Base-by-base conservation (phyloP, 345 rosid species). In the Eucalyptus globulus region DNA sequence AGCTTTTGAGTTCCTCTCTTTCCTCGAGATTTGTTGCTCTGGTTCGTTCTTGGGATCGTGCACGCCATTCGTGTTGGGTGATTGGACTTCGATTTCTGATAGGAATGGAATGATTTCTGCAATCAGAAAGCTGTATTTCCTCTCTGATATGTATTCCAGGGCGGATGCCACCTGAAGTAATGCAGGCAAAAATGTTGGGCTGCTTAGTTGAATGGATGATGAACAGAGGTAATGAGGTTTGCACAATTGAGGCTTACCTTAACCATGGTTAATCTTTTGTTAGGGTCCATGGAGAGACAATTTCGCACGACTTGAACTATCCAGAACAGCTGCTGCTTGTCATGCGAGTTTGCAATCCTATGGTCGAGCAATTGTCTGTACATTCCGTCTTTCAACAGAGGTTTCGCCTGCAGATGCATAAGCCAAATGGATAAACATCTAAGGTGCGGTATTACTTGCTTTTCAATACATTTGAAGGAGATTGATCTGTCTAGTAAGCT, bases 211-310 rank as follows among this genome's bases (percentile, higher is more conserved):
- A 51, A 24, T 37, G 21, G 43, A 11, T 14, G 60, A 14, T 37
- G 49, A 22, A n/a, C 40, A 49, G 11, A 15, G 49, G 34, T 34
- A 50, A 51, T 5, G 40, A 54, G 16, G 21, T 51, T 24, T 12
- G 56, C 8, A 15, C 8, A 34, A 56, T 24, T 87, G 85, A 58
- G 58, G 80, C 89, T 89, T 86, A 93, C 95, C 93, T 88, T 51
- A 21, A 92, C 90, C 91, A 92, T 89, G 49, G 90, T 17, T 80
- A 93, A 87, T 90, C 94, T 90, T 89, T 90, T 91, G 80, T 88
- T 34, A 17, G 94, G 95, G 56, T 89, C 88, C 45, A 31, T 56
- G 86, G 67, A 50, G 17, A 93, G 88, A 89, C 95, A 93, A 67
- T 90, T 90, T 44, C 56, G 88, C 47, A 89, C 54, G 21, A 93